Percentiles rank a stretch among this genome's conserved stretches.
Evolutionary conservation across 306 rosid genomes (phyloP).

Genomic region (Gillenia trifoliata): DNA sequence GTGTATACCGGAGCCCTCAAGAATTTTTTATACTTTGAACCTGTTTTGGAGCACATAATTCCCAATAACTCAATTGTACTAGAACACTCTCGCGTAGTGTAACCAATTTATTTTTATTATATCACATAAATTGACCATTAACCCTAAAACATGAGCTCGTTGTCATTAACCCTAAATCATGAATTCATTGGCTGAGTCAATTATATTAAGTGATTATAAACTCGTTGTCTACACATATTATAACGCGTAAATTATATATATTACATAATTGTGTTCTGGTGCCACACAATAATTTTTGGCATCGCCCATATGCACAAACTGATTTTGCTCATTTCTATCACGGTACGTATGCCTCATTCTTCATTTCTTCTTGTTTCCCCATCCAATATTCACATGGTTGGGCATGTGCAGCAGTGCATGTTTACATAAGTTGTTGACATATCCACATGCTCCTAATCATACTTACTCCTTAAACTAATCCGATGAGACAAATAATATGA

Average conservation of each 20-base stretch:
- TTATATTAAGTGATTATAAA: no score
- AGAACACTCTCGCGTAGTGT: no score
- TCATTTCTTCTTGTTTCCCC: background rate
- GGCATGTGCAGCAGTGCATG: conserved; percentile 23
- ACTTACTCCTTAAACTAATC: background rate
- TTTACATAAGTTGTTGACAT: background rate
- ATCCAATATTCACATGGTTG: conserved; percentile 25
- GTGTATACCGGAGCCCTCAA: no score
- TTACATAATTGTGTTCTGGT: no score
- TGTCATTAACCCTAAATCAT: no score
- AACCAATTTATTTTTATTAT: no score
- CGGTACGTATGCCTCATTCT: background rate
- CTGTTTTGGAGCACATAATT: background rate
- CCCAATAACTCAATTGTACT: background rate
- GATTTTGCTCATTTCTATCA: background rate
- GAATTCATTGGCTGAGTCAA: no score
- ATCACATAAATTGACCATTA: no score
- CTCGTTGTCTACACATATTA: no score
- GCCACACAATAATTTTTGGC: background rate
- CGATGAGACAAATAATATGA: background rate
- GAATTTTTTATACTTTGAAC: conserved; percentile 44
- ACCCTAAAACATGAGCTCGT: background rate
- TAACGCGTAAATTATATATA: no score
- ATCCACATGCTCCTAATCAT: background rate
- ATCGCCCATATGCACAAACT: background rate